Conservation (phyloP, 805 yeast genomes). For the Kodamaea jinghongensis region DNA sequence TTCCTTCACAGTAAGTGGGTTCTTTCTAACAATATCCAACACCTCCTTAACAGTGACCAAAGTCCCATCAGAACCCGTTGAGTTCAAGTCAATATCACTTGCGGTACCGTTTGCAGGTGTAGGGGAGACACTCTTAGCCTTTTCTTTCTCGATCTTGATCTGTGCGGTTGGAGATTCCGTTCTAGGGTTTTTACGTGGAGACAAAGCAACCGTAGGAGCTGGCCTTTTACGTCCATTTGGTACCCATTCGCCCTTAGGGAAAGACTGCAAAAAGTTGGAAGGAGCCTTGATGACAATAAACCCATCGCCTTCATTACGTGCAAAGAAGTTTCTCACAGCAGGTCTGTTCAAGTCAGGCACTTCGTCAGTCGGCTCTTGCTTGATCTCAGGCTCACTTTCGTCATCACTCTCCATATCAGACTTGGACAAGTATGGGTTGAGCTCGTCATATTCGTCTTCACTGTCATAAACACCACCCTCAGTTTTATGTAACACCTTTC, state of each 20-base stretch:
- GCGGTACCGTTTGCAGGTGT: conserved; percentile 15
- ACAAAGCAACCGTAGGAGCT: conserved; percentile 14
- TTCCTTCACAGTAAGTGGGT: conserved; percentile 60
- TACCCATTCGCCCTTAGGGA: conserved; percentile 85
- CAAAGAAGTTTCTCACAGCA: conserved; percentile 14
- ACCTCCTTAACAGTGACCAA: conserved; percentile 74
- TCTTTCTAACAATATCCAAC: conserved; percentile 53
- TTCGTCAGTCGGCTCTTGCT: conserved; percentile 31
- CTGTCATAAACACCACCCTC: conserved; percentile 89
- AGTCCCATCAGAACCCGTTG: conserved; percentile 36
- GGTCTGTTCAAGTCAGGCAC: conserved; percentile 3
- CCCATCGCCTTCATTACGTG: conserved; percentile 34
- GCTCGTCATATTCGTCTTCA: conserved; percentile 63
- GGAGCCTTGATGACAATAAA: conserved; percentile 63
- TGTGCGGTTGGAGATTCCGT: conserved; percentile 34
- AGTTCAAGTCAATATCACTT: conserved; percentile 26
- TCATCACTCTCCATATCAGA: conserved; percentile 60
- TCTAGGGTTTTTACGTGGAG: conserved; percentile 41
- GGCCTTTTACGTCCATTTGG: conserved; percentile 51
- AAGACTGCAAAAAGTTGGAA: conserved; percentile 53
- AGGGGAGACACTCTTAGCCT: conserved; percentile 12
- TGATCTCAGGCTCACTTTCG: conserved; percentile 49
- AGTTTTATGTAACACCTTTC: conserved; percentile 77
- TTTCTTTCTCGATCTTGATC: conserved; percentile 15
- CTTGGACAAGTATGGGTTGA: conserved; percentile 70